Evolutionary conservation across 2,329 filamentous ascomycete species (phyloP), one percentile per base, ranked within the genome.

Genomic region (Tolypocladium sp.): DNA sequence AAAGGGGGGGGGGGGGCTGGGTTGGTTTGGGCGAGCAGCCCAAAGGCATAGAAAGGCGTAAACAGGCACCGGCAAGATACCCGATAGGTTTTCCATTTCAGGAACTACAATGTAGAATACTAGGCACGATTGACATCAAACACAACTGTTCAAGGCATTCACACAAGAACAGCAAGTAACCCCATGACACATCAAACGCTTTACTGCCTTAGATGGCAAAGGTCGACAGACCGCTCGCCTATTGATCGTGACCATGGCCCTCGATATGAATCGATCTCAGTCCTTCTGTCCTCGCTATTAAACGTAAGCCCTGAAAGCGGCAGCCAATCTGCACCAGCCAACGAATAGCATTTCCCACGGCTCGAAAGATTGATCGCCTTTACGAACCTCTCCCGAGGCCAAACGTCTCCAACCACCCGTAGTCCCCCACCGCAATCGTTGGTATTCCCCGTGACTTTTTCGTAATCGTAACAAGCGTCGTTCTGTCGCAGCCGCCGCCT

Each of bases 391-490:
- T 27, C 27, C 33, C 37, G 42, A 42, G 37, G n/a, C 30, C 37
- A 52, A 10, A 30, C 17, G 12, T 52, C 38, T 41, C n/a, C 25
- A 41, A 42, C n/a, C 38, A 41, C 27, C 38, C 56, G 22, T 9
- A 30, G 17, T 27, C 41, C 12, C 40, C 15, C 6, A 33, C 10
- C 20, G 30, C 57, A 37, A 27, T 12, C 20, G 10, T 27, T 59
- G 57, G 54, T 55, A 59, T 53, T 52, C 42, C 53, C 40, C 20
- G 30, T 41, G 35, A 27, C 27, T 44, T 60, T 61, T 62, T 69
- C 63, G 58, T 70, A 63, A 68, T 70, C 64, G 59, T 66, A 66
- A 64, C 49, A 65, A 58, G 57, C 60, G 59, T 59, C 77, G 17
- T 22, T 37, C 38, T 33, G 9, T 40, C 33, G 20, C 25, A 27